Evolutionary conservation across 1,284 basidiomycete species (phyloP).

Genomic region (Cryptococcus hybrid): DNA sequence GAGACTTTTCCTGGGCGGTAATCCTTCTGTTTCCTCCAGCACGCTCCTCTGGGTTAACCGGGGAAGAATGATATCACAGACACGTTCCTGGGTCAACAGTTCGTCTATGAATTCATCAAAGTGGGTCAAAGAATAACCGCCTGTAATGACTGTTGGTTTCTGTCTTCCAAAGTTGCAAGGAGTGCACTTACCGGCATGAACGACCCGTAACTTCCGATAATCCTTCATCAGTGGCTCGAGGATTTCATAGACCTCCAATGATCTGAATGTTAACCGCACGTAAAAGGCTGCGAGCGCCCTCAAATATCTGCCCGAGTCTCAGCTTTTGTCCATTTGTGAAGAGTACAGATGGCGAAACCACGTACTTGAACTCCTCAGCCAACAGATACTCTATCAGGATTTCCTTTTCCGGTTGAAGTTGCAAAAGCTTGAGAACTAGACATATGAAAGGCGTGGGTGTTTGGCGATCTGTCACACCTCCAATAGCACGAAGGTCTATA

Average conservation of each 20-base stretch:
- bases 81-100: conserved; percentile 82
- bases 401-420: conserved; percentile 96
- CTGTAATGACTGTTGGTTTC: conserved; percentile 49
- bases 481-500: conserved; percentile 71
- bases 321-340: background rate
- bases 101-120: conserved; percentile 93
- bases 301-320: conserved; percentile 65
- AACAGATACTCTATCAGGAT: conserved; percentile 92
- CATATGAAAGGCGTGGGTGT: conserved; percentile 89
- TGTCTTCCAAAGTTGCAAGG: background rate
- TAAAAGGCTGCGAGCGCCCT: conserved; percentile 92
- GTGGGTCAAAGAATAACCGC: conserved; percentile 75
- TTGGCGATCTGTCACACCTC: conserved; percentile 84
- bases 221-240: conserved; percentile 94
- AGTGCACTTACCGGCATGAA: conserved; percentile 67
- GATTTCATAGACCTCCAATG: conserved; percentile 86
- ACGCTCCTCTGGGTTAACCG: conserved; percentile 80
- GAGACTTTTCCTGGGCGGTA: conserved; percentile 58
- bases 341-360: conserved; percentile 13
- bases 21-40: conserved; percentile 86
- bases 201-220: conserved; percentile 81
- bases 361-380: conserved; percentile 96
- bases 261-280: conserved; percentile 87
- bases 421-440: conserved; percentile 87
- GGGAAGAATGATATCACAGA: conserved; percentile 95